These are phyloP conservation scores for Epichloe festucae DNA, from an alignment of 2,329 filamentous ascomycete species.

Conservation along the genomic window DNA sequence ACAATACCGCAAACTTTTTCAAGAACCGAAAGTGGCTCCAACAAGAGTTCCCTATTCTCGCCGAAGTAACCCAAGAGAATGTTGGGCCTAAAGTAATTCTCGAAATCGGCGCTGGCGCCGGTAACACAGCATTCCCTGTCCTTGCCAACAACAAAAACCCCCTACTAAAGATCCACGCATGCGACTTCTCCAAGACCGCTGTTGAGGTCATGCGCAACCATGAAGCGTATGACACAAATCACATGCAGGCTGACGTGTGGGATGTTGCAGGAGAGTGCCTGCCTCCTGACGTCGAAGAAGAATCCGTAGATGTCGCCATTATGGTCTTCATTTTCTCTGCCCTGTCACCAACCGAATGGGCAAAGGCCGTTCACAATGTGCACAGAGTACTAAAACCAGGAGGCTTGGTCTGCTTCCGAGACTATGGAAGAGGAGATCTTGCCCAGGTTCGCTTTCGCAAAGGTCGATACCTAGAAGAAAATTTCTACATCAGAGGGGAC, in stretches of 20 bases:
- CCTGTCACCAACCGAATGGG: constrained; percentile 74
- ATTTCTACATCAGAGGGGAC: constrained; percentile 93
- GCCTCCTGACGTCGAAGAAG: constrained; percentile 63
- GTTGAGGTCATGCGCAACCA: constrained; percentile 83
- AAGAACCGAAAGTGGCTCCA: constrained; percentile 96
- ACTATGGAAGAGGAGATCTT: constrained; percentile 90
- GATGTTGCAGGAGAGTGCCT: constrained; percentile 64
- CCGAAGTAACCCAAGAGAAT: constrained; percentile 55
- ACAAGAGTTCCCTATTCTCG: constrained; percentile 89
- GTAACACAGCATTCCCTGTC: constrained; percentile 92
- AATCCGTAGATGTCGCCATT: constrained; percentile 80
- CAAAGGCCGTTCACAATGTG: constrained; percentile 67
- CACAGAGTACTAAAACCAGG: constrained; percentile 76
- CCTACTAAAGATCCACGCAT: constrained; percentile 74
- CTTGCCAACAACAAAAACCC: constrained; percentile 73
- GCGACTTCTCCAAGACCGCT: constrained; percentile 90
- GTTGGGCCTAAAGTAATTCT: constrained; percentile 60
- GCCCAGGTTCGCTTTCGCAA: constrained; percentile 97
- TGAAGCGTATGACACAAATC: constrained; percentile 56
- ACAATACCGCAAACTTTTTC: constrained; percentile 96
- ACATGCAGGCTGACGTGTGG: constrained; percentile 88
- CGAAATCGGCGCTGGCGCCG: constrained; percentile 89
- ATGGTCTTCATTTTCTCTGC: constrained; percentile 98
- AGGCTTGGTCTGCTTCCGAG: constrained; percentile 86
- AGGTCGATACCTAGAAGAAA: constrained; percentile 84